These are phyloP conservation scores for Lachnum nothofagi DNA, from an alignment of 2,329 filamentous ascomycete genomes.

Conservation along the genomic window DNA sequence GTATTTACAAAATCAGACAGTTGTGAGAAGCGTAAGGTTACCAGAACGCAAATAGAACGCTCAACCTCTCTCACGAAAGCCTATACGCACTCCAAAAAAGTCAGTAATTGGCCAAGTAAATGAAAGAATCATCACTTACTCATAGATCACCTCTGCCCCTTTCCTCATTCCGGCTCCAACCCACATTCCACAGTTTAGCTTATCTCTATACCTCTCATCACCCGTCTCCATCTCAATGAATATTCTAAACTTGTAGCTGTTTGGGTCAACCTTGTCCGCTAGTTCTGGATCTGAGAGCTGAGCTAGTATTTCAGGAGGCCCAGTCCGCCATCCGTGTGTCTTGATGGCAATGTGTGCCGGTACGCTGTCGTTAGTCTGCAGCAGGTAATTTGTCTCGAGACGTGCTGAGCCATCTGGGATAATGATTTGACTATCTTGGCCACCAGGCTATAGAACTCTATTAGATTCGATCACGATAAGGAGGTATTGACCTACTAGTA, in stretches of 20 bases:
- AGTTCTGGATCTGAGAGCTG: slow-evolving; percentile 24
- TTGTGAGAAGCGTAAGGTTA: no score
- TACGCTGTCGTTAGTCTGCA: slow-evolving; percentile 43
- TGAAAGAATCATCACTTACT: slow-evolving; percentile 30
- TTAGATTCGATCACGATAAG: not conserved
- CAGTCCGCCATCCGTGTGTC: slow-evolving; percentile 44
- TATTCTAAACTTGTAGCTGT: slow-evolving; percentile 43
- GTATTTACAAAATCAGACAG: no score
- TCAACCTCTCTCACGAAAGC: not conserved
- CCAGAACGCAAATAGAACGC: no score
- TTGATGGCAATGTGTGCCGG: slow-evolving; percentile 44
- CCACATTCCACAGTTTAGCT: slow-evolving; percentile 47
- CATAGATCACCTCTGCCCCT: slow-evolving; percentile 41
- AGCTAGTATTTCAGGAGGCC: slow-evolving; percentile 37
- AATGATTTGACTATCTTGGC: slow-evolving; percentile 36
- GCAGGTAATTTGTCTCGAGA: slow-evolving; percentile 46
- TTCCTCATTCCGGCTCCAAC: slow-evolving; percentile 44
- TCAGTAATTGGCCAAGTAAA: not conserved
- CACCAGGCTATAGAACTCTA: slow-evolving; percentile 26
- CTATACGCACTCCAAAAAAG: not conserved
- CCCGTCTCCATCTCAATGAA: slow-evolving; percentile 47
- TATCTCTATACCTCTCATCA: slow-evolving; percentile 45
- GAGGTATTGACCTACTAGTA: slow-evolving; percentile 31
- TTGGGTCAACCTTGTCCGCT: slow-evolving; percentile 29
- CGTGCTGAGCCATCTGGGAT: slow-evolving; percentile 29